Evolutionary conservation across 192 early-diverging fungal species (phyloP), one percentile per base, ranked within the genome.

Genomic region (Umbelopsis sp.): DNA sequence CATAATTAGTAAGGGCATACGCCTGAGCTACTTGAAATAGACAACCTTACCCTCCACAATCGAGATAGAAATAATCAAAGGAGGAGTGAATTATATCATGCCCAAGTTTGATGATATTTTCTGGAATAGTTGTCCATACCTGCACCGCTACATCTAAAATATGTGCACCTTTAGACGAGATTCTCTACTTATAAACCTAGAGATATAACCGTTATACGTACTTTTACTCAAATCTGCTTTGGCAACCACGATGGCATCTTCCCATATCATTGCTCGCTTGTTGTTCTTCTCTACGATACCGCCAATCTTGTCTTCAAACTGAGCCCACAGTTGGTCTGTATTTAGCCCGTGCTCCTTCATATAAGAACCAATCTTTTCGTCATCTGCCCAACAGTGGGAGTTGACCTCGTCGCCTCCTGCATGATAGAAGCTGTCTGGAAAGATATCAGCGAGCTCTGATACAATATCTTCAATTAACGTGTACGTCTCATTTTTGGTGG

Each of bases 391-490:
- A 81, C 92, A 93, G 43, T 86, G 82, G 34, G 74, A 74, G 52
- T 90, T 89, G 65, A 92, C 81, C 69, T 93, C 92, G 77, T 93
- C 92, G 45, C 82, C 82, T 74, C 95, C 94, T 52, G 92, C 75
- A 67, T 96, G 93, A 74, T 91, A 86, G 53, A 89, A 75, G 2
- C 84, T 83, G 76, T 96, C 93, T 1, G 83, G 79, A 80, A 96
- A 95, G 20, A 87, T 70, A 17, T 66, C 50, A 22, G 84, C 54
- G 29, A 85, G 83, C 78, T 93, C 93, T 38, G 71, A 68, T 45
- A 94, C 73, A 31, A 95, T 69, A 25, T 81, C 77, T 20, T 83
- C 76, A 26, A 93, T 83, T 47, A 91, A 79, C 0, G 82, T 75
- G 29, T 84, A 77, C 4, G 91, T 89, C 2, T 83, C 80, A 1